Base-by-base conservation (phyloP, 345 rosid species). In the Erucastrum elatum region DNA sequence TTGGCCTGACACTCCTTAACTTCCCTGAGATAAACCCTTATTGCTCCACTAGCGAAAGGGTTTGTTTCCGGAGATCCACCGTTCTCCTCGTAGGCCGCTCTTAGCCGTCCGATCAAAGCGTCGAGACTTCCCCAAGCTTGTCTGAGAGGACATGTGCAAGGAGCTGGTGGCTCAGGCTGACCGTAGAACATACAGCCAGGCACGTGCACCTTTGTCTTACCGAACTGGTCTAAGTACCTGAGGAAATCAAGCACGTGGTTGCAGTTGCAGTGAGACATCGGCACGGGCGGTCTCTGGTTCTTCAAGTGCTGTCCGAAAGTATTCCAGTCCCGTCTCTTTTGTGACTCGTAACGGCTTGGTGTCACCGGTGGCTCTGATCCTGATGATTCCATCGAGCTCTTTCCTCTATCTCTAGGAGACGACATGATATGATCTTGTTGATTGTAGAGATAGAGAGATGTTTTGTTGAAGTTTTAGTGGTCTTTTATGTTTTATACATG, bases 121-220 rank as follows among this genome's bases (percentile, higher is more conserved):
- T 92, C 97, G 4, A 92, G 97, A 72, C 94, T 89, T 31, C 97
- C 95, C 97, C 97, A 92, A 64, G 97, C 97, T 81, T 92, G 97
- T 65, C 92, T 80, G 2, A 90, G 87, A 0, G 97, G 96, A 44
- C 97, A 92, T 4, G 95, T 86, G 77, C 97, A 92, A 21, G 97
- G 94, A 33, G 94, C 96, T 5, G 97, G 97, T 0, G 97, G 97
- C 74, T 90, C 96, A 1, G 97, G 97, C 80, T 89, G 92, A 0
- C 97, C 97, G 16, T 83, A 92, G 77, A 90, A 92, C 82, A 88
- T 84, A 82, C 97, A 92, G 0, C 92, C 92, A 74, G 87, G 89
- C 6, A 87, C 76, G 78, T 90, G 95, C 41, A 90, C 95, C 77
- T 88, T 90, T 5, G 95, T 90, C 84, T 90, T 90, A n/a, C 96